Evolutionary conservation across 2,329 filamentous ascomycete genomes (phyloP), one percentile per base, ranked within the genome.

Genomic region (Alternaria longipes): DNA sequence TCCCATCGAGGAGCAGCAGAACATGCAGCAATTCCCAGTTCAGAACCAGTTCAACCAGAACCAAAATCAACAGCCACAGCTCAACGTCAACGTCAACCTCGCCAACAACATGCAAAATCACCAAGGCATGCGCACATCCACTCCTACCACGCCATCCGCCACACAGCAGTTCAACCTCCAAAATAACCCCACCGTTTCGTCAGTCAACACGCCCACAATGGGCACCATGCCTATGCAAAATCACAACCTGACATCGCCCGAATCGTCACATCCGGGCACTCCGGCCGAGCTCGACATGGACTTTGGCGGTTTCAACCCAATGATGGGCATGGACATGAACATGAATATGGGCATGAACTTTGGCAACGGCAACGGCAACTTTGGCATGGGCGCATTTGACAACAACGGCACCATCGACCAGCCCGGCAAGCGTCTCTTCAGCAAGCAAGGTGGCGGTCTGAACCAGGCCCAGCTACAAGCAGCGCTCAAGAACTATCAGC

Each of bases 111-210:
- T 84, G 75, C 86, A 87, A 72, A 83, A 82, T 26, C 92, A 92
- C 74, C 89, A 95, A 75, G 93, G 91, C 14, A 86, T 97, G 61
- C 90, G 92, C 59, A 92, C 89, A 9, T 96, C 94, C 5, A 92
- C 93, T 65, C 94, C 94, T 1, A 89, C 91, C 4, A 97, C 94
- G 0, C 94, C 94, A 2, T 90, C 92, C 26, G 87, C 90, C 47
- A 84, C 85, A 41, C 81, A 82, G 62, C 80, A 79, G 56, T 93
- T 94, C 73, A 89, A 89, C 51, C 89, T 97, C 68, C 91, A 93
- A 76, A 93, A 97, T 78, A 97, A 97, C 78, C 94, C 94, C 16
- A 97, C 94, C 1, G 94, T 98, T 18, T 99, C 95, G 3, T 97
- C 94, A 4, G 94, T 97, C 56, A 98, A 97, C 78, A 98, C 94